Evolutionary conservation across 1,284 basidiomycete genomes (phyloP).

Genomic region (Neonothopanus nambi): DNA sequence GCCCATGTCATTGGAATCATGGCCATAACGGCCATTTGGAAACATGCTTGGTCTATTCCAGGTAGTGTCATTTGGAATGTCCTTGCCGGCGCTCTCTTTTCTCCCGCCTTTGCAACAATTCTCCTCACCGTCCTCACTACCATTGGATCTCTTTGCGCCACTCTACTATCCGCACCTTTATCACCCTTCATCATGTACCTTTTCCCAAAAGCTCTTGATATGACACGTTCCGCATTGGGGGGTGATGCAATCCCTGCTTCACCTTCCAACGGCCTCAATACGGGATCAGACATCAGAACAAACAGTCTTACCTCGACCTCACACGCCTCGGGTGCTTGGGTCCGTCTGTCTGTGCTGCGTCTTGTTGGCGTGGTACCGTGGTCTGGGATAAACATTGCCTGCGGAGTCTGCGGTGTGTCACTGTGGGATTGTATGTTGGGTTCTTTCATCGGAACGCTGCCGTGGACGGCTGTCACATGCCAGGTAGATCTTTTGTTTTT

Average conservation of each 20-base stretch:
- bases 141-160: constrained; percentile 79
- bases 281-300: constrained; percentile 32
- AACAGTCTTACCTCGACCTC: constrained; percentile 16
- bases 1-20: constrained; percentile 80
- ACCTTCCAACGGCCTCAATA: too few species aligned
- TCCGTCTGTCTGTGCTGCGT: constrained; percentile 80
- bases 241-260: constrained; percentile 34
- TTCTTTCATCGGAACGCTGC: constrained; percentile 78
- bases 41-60: constrained; percentile 93
- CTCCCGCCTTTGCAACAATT: constrained; percentile 75
- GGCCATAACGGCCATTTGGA: constrained; percentile 86
- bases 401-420: constrained; percentile 83
- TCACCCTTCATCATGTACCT: constrained; percentile 78
- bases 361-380: constrained; percentile 90
- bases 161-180: constrained; percentile 78
- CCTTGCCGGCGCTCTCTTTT: constrained; percentile 83
- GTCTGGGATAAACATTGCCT: constrained; percentile 94
- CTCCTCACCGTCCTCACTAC: constrained; percentile 83
- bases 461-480: constrained; percentile 85
- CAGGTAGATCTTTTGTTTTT: constrained; percentile 50
- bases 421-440: constrained; percentile 76
- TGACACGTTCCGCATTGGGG: constrained; percentile 71
- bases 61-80: constrained; percentile 92
- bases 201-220: constrained; percentile 82
- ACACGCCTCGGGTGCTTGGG: constrained; percentile 53